Evolutionary conservation across 495 filamentous ascomycete species (phyloP), one percentile per base, ranked within the genome.

Genomic region (Xylaria sp.): DNA sequence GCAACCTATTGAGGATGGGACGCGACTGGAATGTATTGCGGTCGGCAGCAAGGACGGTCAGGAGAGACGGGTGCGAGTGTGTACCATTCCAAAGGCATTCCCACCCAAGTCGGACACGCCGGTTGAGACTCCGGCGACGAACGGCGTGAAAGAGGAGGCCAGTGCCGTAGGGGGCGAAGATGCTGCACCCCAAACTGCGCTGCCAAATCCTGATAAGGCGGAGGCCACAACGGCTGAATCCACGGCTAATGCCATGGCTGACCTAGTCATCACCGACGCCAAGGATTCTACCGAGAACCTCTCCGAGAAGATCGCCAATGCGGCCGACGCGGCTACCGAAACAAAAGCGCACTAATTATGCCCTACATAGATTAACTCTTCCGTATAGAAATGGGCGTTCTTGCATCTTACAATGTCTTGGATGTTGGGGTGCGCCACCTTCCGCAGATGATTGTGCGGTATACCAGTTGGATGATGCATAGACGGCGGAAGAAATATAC

Each of bases 21-120:
- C 77, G 41, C 68, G 77, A 48, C 65, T 87, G 8, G 81, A 85
- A 65, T 85, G 82, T 62, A 44, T 86, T 6, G 84, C 84, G 1
- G 81, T 85, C 0, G 87, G 87, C 0, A 82, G 73, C 14, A 72
- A 77, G 46, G 74, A 76, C 12, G 79, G 75, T 1, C 72, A 77
- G 63, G 70, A 82, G 69, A 78, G 84, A 57, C 69, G 53, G 35
- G 80, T 82, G 66, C 70, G 72, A 24, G 80, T 89, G 8, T 85
- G 86, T 61, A 82, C 80, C 12, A 73, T 88, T 17, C 80, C 81
- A 0, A 82, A 76, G 68, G 73, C 77, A 26, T 83, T 75, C 61
- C 71, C 73, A 15, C 71, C 75, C 0, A 75, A 74, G 41, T 68
- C 73, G 4, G 26, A 68, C 9, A 74, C 57, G 2, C 7, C 57